phyloP scores from a whole-genome alignment of 805 yeast genomes.

The Spathaspora arborariae region DNA sequence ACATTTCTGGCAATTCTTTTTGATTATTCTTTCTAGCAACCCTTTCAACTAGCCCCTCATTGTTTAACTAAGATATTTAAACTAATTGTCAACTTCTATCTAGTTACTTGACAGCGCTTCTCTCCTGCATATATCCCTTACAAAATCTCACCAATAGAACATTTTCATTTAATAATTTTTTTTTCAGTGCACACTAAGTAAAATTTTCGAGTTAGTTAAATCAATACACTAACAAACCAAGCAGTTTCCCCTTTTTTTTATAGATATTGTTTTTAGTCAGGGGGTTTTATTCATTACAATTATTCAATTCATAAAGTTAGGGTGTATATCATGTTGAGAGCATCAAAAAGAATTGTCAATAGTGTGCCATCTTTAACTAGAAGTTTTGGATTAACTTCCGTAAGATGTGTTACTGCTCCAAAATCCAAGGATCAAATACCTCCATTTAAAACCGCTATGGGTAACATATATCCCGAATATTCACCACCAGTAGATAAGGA shows the following conservation, averaged over 20 bases:
- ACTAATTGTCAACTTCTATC: no score
- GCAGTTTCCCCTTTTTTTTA: background rate
- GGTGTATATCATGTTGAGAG: conserved; percentile 19
- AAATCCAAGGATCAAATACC: conserved; percentile 25
- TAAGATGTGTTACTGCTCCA: conserved; percentile 16
- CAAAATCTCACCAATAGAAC: background rate
- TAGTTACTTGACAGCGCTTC: background rate
- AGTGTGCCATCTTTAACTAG: background rate
- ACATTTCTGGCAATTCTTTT: no score
- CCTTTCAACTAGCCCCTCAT: no score
- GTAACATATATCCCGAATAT: conserved; percentile 32
- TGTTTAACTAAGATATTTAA: no score
- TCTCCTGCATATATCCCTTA: background rate
- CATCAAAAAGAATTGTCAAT: conserved; percentile 6
- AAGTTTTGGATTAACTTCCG: background rate
- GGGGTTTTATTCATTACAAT: background rate
- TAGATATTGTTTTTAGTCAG: background rate
- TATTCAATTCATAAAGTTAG: background rate
- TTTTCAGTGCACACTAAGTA: background rate
- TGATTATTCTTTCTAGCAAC: no score
- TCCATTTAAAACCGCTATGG: conserved; percentile 34
- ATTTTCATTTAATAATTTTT: conserved; percentile 1
- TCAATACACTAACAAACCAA: background rate
- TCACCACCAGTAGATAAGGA: conserved; percentile 11
- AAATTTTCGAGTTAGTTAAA: background rate